Conservation (phyloP, 225 moss, liverwort and hornwort species). For the Antitrichia curtipendula region DNA sequence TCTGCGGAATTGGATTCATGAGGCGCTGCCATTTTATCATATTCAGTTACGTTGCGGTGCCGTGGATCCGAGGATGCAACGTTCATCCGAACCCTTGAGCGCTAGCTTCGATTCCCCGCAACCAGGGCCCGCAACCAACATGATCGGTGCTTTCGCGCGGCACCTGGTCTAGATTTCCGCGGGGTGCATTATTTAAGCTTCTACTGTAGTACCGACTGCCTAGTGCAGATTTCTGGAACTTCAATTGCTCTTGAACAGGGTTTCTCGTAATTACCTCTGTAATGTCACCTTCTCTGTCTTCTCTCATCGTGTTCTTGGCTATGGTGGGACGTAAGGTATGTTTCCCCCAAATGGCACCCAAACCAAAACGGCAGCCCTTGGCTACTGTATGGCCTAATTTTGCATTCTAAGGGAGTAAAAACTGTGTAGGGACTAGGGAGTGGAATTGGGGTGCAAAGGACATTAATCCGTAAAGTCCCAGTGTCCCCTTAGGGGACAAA, state of each 20-base stretch:
- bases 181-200: background rate
- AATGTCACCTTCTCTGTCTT: background rate
- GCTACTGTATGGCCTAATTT: background rate
- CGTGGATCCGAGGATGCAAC: background rate
- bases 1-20: too few relatives aligned
- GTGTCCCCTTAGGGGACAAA: too few relatives aligned
- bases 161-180: background rate
- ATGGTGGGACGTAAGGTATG: background rate
- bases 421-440: background rate
- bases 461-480: too few relatives aligned
- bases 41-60: background rate
- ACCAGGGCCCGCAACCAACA: background rate
- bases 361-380: background rate
- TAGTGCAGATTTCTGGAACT: background rate
- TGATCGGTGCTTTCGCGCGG: background rate
- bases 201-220: background rate
- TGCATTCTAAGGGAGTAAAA: background rate
- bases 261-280: background rate
- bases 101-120: background rate
- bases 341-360: background rate
- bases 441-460: background rate
- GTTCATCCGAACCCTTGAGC: background rate
- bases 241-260: background rate
- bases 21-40: background rate
- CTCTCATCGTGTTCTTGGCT: background rate